These are phyloP conservation scores for Dichomitus squalens DNA, from an alignment of 1,284 basidiomycete genomes.

Conservation along the genomic window DNA sequence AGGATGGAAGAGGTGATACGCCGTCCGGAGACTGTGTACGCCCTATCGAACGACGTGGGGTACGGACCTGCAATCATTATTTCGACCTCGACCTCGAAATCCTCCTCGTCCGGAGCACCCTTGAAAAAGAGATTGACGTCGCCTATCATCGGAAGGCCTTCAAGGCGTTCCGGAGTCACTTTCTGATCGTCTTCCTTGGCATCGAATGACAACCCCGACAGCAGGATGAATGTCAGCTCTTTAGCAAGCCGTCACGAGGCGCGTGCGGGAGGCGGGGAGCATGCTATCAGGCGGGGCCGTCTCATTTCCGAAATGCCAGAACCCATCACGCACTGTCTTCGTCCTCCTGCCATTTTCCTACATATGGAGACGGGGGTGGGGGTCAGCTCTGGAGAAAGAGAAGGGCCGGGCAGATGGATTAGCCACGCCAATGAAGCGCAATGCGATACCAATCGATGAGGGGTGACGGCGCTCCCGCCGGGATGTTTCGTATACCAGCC, in stretches of 20 bases:
- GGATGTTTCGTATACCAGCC: background rate
- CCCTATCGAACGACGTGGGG: background rate
- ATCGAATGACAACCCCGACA: slow-evolving; percentile 4
- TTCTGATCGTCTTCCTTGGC: background rate
- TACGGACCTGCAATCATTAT: slow-evolving; percentile 83
- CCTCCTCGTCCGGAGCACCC: slow-evolving; percentile 44
- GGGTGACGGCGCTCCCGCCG: too few relatives aligned
- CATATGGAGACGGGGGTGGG: background rate
- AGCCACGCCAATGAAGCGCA: too few relatives aligned
- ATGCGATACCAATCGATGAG: too few relatives aligned
- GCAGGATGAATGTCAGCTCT: slow-evolving; percentile 68
- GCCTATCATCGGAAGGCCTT: slow-evolving; percentile 77
- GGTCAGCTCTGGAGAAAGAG: too few relatives aligned
- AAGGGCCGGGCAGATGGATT: too few relatives aligned
- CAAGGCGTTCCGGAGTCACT: slow-evolving; percentile 38
- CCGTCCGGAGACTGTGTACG: background rate
- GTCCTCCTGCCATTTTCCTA: slow-evolving; percentile 87
- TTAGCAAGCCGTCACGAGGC: background rate
- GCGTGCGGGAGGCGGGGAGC: background rate
- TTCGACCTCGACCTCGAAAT: slow-evolving; percentile 65
- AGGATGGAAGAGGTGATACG: too few relatives aligned
- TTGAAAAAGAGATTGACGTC: slow-evolving; percentile 93
- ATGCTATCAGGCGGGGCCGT: background rate
- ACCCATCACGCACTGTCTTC: slow-evolving; percentile 68
- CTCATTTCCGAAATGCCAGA: slow-evolving; percentile 10